Evolutionary conservation across 192 early-diverging fungal species (phyloP).

Genomic region (Entrophospora sp.): DNA sequence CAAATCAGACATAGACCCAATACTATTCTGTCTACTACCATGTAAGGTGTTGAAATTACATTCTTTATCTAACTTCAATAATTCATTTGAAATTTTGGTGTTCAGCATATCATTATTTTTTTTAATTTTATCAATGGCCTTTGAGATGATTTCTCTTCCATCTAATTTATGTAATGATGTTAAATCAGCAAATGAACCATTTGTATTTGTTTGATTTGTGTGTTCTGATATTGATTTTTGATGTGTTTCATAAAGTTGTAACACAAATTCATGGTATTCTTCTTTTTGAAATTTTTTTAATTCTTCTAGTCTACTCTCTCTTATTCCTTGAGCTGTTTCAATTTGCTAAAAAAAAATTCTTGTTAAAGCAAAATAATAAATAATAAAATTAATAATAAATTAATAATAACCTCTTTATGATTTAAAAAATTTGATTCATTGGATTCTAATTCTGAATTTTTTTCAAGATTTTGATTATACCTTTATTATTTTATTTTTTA

Average conservation of each 20-base stretch:
- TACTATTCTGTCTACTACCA: conserved; percentile 14
- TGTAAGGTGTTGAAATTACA: too few relatives aligned
- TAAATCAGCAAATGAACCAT: neutral
- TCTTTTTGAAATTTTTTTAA: conserved; percentile 35
- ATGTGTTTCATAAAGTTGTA: conserved; percentile 32
- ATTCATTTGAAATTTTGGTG: conserved; percentile 13
- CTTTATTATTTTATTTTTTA: too few relatives aligned
- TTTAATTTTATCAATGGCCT: conserved; percentile 31
- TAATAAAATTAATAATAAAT: too few relatives aligned
- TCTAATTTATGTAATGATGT: conserved; percentile 20
- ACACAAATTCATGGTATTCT: conserved; percentile 51
- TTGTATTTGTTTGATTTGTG: too few relatives aligned
- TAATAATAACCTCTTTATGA: too few relatives aligned
- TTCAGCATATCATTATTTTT: neutral
- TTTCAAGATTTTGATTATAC: too few relatives aligned
- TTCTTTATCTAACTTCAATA: neutral
- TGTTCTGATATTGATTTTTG: neutral
- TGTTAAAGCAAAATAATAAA: too few relatives aligned
- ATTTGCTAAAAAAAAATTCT: conserved; percentile 26
- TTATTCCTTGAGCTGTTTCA: conserved; percentile 42
- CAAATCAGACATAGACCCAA: conserved; percentile 8
- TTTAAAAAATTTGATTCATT: too few relatives aligned
- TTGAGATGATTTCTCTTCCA: conserved; percentile 46
- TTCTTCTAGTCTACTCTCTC: conserved; percentile 43
- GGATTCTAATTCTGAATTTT: too few relatives aligned